Evolutionary conservation across 2,329 filamentous ascomycete species (phyloP).

Genomic region (Eurotiales sp.): DNA sequence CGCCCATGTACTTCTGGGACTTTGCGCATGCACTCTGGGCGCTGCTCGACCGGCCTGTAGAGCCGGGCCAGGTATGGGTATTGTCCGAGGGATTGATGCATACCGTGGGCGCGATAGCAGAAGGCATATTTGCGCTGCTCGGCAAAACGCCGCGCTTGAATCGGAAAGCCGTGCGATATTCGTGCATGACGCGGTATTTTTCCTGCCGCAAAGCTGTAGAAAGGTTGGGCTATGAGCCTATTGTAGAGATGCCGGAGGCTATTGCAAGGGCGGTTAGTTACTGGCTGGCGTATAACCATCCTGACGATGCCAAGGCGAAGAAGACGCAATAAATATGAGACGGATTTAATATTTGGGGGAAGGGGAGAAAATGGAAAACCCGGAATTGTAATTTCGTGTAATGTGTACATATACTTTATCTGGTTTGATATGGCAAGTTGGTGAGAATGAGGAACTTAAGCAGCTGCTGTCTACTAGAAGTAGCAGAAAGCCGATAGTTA

Average conservation of each 20-base stretch:
- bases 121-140: conserved; percentile 40
- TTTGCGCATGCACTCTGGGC: conserved; percentile 76
- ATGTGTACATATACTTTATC: neutral
- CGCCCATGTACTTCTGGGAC: conserved; percentile 88
- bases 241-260: conserved; percentile 45
- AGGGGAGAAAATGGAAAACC: neutral
- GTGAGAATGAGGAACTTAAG: no score
- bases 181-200: conserved; percentile 48
- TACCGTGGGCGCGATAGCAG: conserved; percentile 39
- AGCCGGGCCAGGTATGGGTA: conserved; percentile 39
- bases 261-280: conserved; percentile 44
- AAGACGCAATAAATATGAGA: conserved; percentile 34
- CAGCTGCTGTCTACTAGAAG: no score
- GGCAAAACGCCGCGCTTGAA: conserved; percentile 47
- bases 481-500: no score
- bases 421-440: no score
- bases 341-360: neutral
- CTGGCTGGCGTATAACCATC: conserved; percentile 31
- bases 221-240: conserved; percentile 43
- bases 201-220: conserved; percentile 45
- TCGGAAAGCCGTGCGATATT: conserved; percentile 43
- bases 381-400: neutral
- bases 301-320: conserved; percentile 33
- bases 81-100: conserved; percentile 39
- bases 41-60: conserved; percentile 41